These are phyloP conservation scores for Aspergillus ostianus DNA, from an alignment of 495 filamentous ascomycete species.

Conservation along the genomic window DNA sequence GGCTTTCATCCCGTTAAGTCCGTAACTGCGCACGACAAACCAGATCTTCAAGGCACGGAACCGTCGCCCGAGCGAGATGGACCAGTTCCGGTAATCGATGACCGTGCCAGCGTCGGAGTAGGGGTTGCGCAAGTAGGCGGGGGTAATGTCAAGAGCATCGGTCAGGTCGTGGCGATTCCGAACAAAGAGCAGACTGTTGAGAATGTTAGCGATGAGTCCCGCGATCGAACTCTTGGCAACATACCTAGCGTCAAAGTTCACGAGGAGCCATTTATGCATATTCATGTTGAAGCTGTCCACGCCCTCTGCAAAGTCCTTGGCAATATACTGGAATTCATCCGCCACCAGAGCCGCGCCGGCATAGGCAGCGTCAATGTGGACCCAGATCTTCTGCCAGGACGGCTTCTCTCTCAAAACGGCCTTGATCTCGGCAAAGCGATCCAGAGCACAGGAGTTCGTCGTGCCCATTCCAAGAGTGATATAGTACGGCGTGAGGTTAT, in stretches of 20 bases:
- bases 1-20: slow-evolving; percentile 70
- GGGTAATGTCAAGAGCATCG: slow-evolving; percentile 76
- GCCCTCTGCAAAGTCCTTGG: slow-evolving; percentile 53
- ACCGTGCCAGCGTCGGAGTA: slow-evolving; percentile 81
- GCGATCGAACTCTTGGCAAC: background rate
- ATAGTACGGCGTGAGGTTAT: slow-evolving; percentile 80
- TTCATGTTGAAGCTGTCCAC: slow-evolving; percentile 94
- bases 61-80: slow-evolving; percentile 90
- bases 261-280: slow-evolving; percentile 97
- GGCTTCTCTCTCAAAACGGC: slow-evolving; percentile 60
- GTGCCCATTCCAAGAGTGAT: slow-evolving; percentile 84
- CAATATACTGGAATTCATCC: slow-evolving; percentile 74
- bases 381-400: slow-evolving; percentile 66
- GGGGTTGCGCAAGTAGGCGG: slow-evolving; percentile 76
- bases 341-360: slow-evolving; percentile 81
- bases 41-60: slow-evolving; percentile 93
- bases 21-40: slow-evolving; percentile 91
- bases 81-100: slow-evolving; percentile 98
- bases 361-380: slow-evolving; percentile 96
- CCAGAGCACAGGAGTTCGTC: slow-evolving; percentile 83
- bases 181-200: slow-evolving; percentile 68
- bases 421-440: slow-evolving; percentile 73
- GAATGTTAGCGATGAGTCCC: background rate
- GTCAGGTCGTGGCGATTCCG: slow-evolving; percentile 71
- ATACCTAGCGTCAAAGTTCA: slow-evolving; percentile 85